Conservation (phyloP, 768 basidiomycete genomes). For the Lactifluus rugatus region DNA sequence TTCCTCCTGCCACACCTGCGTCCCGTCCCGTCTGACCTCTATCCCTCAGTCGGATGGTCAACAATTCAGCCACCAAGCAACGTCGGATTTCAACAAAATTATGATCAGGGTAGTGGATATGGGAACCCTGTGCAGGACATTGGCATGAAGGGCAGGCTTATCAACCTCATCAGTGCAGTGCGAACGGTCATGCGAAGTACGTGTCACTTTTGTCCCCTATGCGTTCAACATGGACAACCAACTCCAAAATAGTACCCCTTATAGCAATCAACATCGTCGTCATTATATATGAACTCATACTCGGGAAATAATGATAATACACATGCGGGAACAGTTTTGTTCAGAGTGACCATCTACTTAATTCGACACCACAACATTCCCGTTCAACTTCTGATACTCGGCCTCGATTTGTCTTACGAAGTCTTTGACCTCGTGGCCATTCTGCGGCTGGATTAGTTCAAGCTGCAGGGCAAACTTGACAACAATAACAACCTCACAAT, state of each 20-base stretch:
- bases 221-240: conserved; percentile 14
- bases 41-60: conserved; percentile 75
- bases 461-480: not conserved
- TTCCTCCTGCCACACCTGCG: conserved; percentile 2
- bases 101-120: conserved; percentile 64
- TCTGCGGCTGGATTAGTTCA: conserved; percentile 31
- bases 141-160: conserved; percentile 73
- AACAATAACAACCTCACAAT: conserved; percentile 52
- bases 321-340: not conserved
- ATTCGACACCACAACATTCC: not conserved
- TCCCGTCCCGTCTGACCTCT: conserved; percentile 15
- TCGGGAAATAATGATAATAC: conserved; percentile 37
- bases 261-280: conserved; percentile 82
- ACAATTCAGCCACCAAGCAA: conserved; percentile 54
- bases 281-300: conserved; percentile 74
- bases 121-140: conserved; percentile 44
- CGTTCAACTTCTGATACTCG: conserved; percentile 60
- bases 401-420: conserved; percentile 71
- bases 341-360: not conserved
- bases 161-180: conserved; percentile 91
- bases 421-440: conserved; percentile 63
- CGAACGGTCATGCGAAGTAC: conserved; percentile 95
- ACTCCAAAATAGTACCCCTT: conserved; percentile 66
- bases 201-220: conserved; percentile 28
- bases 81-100: conserved; percentile 53